Percentiles rank a stretch among this genome's conserved stretches.
phyloP scores from a whole-genome alignment of 202 grass and related monocot genomes.

The Schoenoplectus tabernaemontani region DNA sequence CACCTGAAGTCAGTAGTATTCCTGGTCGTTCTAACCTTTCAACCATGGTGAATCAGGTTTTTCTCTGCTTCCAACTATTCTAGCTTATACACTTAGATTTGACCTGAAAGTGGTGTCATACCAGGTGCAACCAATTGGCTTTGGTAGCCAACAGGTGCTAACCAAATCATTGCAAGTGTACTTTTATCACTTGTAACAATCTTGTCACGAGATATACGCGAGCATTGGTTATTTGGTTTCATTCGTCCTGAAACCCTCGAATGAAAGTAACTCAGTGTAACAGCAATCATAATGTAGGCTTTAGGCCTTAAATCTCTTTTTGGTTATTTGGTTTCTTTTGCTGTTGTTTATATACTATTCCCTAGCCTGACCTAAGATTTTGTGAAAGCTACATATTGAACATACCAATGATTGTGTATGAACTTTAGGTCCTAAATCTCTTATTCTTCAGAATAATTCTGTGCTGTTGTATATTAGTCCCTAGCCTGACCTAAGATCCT shows the following conservation, averaged over 20 bases:
- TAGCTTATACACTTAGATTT: neutral
- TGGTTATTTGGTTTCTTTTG: neutral
- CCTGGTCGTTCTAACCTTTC: conserved; percentile 51
- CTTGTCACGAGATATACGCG: neutral
- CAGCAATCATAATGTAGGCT: neutral
- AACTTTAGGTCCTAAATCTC: neutral
- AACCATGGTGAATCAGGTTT: conserved; percentile 70
- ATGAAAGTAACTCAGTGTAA: neutral
- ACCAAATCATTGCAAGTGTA: neutral
- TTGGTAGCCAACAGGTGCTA: neutral
- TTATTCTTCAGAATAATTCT: too few species aligned
- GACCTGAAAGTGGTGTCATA: neutral
- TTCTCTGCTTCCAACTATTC: conserved; percentile 15
- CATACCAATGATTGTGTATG: neutral
- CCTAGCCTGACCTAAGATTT: neutral
- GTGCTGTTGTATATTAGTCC: neutral
- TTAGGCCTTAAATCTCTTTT: neutral
- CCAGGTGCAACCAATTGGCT: neutral
- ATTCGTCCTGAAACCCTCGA: neutral
- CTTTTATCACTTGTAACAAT: neutral
- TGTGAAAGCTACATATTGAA: neutral
- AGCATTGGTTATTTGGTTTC: neutral
- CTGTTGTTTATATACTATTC: neutral
- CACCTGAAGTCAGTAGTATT: conserved; percentile 62
- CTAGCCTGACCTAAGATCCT: neutral